These are phyloP conservation scores for Colletotrichum agaves DNA, from an alignment of 2,329 filamentous ascomycete genomes.

Conservation along the genomic window DNA sequence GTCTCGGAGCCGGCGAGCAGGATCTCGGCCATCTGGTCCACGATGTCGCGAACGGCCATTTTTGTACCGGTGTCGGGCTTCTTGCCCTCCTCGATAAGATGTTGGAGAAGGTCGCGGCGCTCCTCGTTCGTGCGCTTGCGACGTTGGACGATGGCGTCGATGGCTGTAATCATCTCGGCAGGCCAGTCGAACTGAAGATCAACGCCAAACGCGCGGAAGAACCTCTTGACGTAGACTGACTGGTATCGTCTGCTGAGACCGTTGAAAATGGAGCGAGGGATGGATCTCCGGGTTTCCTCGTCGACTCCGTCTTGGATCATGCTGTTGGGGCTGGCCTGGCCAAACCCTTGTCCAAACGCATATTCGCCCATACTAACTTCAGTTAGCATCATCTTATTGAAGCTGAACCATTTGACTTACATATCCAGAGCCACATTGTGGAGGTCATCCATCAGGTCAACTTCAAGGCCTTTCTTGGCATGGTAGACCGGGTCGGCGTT, in stretches of 20 bases:
- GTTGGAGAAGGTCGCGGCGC: conserved; percentile 30
- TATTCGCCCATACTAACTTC: conserved; percentile 41
- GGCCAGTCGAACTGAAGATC: conserved; percentile 32
- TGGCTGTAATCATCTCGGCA: conserved; percentile 33
- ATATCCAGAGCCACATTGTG: conserved; percentile 44
- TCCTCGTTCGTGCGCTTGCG: conserved; percentile 25
- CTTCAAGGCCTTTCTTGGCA: conserved; percentile 38
- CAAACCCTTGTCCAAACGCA: conserved; percentile 43
- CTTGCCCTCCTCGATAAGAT: conserved; percentile 36
- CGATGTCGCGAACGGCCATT: conserved; percentile 38
- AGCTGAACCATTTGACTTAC: conserved; percentile 3
- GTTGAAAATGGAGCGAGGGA: conserved; percentile 33
- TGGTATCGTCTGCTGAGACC: conserved; percentile 35
- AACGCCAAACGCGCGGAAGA: conserved; percentile 19
- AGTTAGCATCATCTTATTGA: neutral
- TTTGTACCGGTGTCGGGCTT: conserved; percentile 33
- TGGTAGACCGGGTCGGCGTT: conserved; percentile 21
- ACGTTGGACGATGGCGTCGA: conserved; percentile 32
- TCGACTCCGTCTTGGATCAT: conserved; percentile 31
- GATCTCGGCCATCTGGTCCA: conserved; percentile 39
- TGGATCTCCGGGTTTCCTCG: conserved; percentile 29
- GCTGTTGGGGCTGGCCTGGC: conserved; percentile 41
- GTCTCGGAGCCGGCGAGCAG: conserved; percentile 44
- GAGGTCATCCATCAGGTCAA: conserved; percentile 43
- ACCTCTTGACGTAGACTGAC: conserved; percentile 33